phyloP scores from a whole-genome alignment of 257 asterid genomes.

The Fraxinus americana region DNA sequence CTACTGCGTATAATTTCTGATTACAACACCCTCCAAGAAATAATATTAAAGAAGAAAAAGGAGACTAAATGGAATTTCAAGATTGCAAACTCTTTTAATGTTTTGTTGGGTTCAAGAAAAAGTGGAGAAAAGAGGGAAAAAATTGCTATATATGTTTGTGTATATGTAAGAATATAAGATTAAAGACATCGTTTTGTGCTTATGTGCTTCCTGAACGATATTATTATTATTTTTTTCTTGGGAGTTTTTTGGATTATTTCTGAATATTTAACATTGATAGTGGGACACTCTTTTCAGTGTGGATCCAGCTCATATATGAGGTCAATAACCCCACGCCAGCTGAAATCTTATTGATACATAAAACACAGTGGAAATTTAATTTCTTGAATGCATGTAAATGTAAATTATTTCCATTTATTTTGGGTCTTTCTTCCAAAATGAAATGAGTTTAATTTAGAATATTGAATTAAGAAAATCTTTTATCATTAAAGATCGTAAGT shows the following conservation, averaged over 20 bases:
- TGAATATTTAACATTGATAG: slow-evolving; percentile 21
- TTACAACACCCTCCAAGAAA: neutral
- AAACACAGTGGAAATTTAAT: neutral
- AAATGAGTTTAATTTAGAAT: neutral
- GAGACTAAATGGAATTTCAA: slow-evolving; percentile 1
- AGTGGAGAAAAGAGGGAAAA: slow-evolving; percentile 20
- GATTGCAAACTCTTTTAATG: slow-evolving; percentile 10
- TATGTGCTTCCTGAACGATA: neutral
- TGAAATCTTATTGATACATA: slow-evolving; percentile 14
- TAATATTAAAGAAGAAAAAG: neutral
- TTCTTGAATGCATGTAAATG: neutral
- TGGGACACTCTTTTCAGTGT: slow-evolving; percentile 44
- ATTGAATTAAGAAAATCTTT: neutral
- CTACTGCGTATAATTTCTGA: neutral
- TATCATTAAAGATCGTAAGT: neutral
- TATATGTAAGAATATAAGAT: slow-evolving; percentile 15
- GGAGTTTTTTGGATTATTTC: slow-evolving; percentile 9
- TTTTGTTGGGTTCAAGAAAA: slow-evolving; percentile 17
- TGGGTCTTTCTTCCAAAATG: neutral
- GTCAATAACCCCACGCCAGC: slow-evolving; percentile 59
- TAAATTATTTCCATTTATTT: neutral
- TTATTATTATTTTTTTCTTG: neutral
- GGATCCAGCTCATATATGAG: slow-evolving; percentile 72
- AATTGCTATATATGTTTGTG: slow-evolving; percentile 25
- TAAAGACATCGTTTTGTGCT: slow-evolving; percentile 23